phyloP scores from a whole-genome alignment of 2,329 filamentous ascomycete species.

The Fusarium nematophilum region DNA sequence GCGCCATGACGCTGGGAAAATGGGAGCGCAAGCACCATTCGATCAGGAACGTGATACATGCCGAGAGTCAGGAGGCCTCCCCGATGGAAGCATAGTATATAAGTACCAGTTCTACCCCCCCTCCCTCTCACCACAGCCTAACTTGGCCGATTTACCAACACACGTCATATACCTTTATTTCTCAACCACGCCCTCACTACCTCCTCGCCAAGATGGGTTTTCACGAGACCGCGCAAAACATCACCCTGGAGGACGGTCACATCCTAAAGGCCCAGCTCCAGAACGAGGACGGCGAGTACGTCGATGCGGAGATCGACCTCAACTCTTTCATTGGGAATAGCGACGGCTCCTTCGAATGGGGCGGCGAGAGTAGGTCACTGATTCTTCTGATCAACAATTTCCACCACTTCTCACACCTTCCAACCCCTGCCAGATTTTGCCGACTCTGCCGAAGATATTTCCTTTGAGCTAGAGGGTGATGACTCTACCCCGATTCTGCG shows the following conservation, averaged over 20 bases:
- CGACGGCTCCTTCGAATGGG: constrained; percentile 61
- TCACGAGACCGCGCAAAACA: constrained; percentile 57
- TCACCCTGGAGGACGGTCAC: constrained; percentile 61
- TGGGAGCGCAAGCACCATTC: too few relatives aligned
- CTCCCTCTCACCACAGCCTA: too few relatives aligned
- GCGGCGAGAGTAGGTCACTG: constrained; percentile 43
- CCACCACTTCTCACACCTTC: neutral
- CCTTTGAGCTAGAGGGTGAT: constrained; percentile 61
- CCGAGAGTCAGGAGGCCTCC: too few relatives aligned
- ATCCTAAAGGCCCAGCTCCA: constrained; percentile 57
- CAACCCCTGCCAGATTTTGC: constrained; percentile 52
- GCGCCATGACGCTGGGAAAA: too few relatives aligned
- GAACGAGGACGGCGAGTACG: constrained; percentile 54
- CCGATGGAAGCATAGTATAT: too few relatives aligned
- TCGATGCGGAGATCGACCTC: constrained; percentile 61
- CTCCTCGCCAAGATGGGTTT: constrained; percentile 47
- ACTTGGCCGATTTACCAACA: too few relatives aligned
- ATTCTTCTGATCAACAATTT: too few relatives aligned
- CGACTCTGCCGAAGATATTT: constrained; percentile 57
- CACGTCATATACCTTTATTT: too few relatives aligned
- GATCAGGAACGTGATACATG: too few relatives aligned
- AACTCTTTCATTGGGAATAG: constrained; percentile 62
- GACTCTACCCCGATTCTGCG: constrained; percentile 63
- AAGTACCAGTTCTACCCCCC: too few relatives aligned
- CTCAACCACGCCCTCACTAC: too few relatives aligned